phyloP scores from a whole-genome alignment of 257 asterid species.

The Coffea eugenioides region DNA sequence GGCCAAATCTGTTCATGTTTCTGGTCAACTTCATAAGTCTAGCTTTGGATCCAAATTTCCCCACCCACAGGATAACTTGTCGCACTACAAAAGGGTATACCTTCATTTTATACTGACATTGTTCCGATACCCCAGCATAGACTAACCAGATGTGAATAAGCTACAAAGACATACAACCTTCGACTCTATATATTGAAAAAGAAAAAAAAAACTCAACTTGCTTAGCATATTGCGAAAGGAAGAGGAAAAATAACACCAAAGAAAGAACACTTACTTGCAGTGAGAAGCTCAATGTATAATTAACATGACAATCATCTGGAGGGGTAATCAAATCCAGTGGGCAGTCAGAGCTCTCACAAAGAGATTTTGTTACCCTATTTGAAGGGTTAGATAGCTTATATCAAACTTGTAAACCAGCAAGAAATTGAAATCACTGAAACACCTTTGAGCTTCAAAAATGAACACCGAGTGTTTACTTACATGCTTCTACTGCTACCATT shows the following conservation, averaged over 20 bases:
- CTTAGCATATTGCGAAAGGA: neutral
- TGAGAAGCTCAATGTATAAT: slow-evolving; percentile 84
- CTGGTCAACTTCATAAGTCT: neutral
- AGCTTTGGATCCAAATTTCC: neutral
- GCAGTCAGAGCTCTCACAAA: slow-evolving; percentile 77
- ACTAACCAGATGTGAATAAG: neutral
- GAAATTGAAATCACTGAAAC: neutral
- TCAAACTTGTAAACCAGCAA: slow-evolving; percentile 1
- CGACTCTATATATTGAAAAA: no score
- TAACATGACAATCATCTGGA: slow-evolving; percentile 98
- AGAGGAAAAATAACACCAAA: slow-evolving; percentile 1
- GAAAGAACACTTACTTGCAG: slow-evolving; percentile 67
- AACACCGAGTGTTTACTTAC: slow-evolving; percentile 34
- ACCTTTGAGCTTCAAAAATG: neutral
- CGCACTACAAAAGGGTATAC: neutral
- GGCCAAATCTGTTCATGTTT: neutral
- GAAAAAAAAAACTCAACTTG: neutral
- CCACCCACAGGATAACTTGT: neutral
- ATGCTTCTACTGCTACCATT: slow-evolving; percentile 64
- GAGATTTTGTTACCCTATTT: slow-evolving; percentile 79
- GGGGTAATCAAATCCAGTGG: slow-evolving; percentile 88
- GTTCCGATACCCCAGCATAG: neutral
- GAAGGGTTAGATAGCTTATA: slow-evolving; percentile 22
- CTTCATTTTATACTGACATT: no score
- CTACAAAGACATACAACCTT: neutral